Conservation (phyloP, 1,284 basidiomycete species). For the Cutaneotrichosporon daszewskae region DNA sequence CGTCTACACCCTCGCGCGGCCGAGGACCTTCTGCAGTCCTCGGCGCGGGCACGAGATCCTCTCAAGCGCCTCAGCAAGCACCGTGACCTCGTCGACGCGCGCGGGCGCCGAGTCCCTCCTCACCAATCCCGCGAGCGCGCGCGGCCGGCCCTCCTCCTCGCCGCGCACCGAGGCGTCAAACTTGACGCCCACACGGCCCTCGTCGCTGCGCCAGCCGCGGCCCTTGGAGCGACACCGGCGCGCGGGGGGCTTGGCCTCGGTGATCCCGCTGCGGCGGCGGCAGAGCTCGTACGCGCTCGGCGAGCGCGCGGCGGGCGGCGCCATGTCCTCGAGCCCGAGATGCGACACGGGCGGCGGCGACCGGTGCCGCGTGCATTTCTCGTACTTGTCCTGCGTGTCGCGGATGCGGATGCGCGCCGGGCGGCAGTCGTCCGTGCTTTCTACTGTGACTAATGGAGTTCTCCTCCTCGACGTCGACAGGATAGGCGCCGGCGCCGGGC, state of each 20-base stretch:
- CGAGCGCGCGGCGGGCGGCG: conserved; percentile 28
- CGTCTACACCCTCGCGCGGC: too few species aligned
- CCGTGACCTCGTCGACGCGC: conserved; percentile 13
- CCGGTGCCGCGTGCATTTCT: conserved; percentile 23
- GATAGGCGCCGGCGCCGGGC: conserved; percentile 8
- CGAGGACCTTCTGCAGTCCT: neutral
- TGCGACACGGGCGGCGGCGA: conserved; percentile 26
- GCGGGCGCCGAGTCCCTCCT: conserved; percentile 14
- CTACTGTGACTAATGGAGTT: neutral
- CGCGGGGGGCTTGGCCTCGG: neutral
- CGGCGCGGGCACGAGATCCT: neutral
- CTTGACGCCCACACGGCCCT: conserved; percentile 3
- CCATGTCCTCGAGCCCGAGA: too few species aligned
- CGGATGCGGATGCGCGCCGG: conserved; percentile 12
- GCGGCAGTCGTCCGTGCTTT: conserved; percentile 9
- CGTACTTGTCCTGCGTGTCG: conserved; percentile 4
- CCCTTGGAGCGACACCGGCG: neutral
- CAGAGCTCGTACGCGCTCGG: conserved; percentile 29
- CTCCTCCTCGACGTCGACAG: neutral
- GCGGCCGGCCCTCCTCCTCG: neutral
- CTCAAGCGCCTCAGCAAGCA: neutral
- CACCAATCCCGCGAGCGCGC: neutral
- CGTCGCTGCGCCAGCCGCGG: conserved; percentile 12
- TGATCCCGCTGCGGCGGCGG: conserved; percentile 11
- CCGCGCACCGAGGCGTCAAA: neutral